These are phyloP conservation scores for Lactarius sp. DNA, from an alignment of 768 basidiomycete genomes.

Conservation along the genomic window DNA sequence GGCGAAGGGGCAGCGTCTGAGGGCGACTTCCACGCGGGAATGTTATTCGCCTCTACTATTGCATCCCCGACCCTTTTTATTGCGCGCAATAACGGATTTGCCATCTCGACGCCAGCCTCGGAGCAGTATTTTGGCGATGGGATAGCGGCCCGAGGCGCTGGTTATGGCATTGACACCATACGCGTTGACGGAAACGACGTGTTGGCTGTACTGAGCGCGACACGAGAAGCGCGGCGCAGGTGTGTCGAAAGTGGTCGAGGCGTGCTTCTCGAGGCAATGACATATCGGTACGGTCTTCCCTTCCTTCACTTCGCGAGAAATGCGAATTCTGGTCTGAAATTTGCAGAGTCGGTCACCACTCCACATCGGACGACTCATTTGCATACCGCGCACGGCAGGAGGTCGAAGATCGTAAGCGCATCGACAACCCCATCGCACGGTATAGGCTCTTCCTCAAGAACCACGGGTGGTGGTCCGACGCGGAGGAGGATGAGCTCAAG, in stretches of 20 bases:
- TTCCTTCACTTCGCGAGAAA: not conserved
- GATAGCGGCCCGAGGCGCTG: slow-evolving; percentile 86
- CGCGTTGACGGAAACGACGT: slow-evolving; percentile 94
- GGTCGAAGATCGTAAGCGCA: slow-evolving; percentile 86
- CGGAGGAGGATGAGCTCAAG: slow-evolving; percentile 70
- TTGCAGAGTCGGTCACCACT: slow-evolving; percentile 83
- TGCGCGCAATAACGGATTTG: slow-evolving; percentile 85
- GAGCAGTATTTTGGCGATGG: slow-evolving; percentile 94
- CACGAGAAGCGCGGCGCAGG: slow-evolving; percentile 62
- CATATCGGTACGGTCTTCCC: slow-evolving; percentile 56
- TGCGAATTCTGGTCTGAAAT: slow-evolving; percentile 3
- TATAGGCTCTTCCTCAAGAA: slow-evolving; percentile 84
- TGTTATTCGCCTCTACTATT: slow-evolving; percentile 73
- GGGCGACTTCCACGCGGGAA: slow-evolving; percentile 92
- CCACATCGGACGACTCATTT: slow-evolving; percentile 92
- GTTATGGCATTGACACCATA: slow-evolving; percentile 87
- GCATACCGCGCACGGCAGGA: slow-evolving; percentile 87
- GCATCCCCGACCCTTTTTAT: slow-evolving; percentile 71
- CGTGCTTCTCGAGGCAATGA: slow-evolving; percentile 86
- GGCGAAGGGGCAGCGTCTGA: slow-evolving; percentile 94
- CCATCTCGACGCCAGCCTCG: slow-evolving; percentile 85
- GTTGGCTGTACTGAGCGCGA: slow-evolving; percentile 72
- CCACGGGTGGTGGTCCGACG: slow-evolving; percentile 76
- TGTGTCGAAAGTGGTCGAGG: slow-evolving; percentile 77
- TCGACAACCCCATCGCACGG: slow-evolving; percentile 83